These are phyloP conservation scores for Eucalyptus marginata DNA, from an alignment of 345 rosid species.

Conservation along the genomic window DNA sequence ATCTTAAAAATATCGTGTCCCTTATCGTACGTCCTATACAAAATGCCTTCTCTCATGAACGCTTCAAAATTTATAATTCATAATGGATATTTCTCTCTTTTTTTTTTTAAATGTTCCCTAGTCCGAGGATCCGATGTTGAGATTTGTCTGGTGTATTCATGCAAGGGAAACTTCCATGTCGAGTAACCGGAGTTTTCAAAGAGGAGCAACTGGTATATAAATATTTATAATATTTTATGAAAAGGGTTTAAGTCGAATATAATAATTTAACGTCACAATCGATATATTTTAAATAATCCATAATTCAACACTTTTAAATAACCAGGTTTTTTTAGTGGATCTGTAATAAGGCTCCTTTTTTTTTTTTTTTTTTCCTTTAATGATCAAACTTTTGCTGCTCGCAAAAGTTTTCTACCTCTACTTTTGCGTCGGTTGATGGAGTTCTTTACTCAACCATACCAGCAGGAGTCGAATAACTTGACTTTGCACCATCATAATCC, in stretches of 20 bases:
- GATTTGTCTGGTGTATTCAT: background rate
- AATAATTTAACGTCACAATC: background rate
- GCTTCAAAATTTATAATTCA: background rate
- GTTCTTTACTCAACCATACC: background rate
- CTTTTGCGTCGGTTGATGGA: background rate
- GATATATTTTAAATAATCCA: background rate
- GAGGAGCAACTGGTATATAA: background rate
- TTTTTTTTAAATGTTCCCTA: background rate
- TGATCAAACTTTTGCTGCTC: background rate
- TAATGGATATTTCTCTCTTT: background rate
- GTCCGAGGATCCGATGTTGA: background rate
- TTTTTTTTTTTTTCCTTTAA: no score
- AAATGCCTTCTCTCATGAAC: background rate
- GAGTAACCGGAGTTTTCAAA: background rate
- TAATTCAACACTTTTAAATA: no score
- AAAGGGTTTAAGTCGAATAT: background rate
- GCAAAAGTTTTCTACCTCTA: background rate
- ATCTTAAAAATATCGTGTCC: background rate
- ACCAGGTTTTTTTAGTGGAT: background rate
- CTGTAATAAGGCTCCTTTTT: rapidly evolving
- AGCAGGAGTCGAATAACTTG: background rate
- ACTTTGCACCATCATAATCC: background rate
- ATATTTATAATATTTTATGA: no score
- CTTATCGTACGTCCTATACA: background rate
- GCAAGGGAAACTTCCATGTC: background rate